Conservation (phyloP, 2,329 filamentous ascomycete species). For the Phyllosticta ampelicida region DNA sequence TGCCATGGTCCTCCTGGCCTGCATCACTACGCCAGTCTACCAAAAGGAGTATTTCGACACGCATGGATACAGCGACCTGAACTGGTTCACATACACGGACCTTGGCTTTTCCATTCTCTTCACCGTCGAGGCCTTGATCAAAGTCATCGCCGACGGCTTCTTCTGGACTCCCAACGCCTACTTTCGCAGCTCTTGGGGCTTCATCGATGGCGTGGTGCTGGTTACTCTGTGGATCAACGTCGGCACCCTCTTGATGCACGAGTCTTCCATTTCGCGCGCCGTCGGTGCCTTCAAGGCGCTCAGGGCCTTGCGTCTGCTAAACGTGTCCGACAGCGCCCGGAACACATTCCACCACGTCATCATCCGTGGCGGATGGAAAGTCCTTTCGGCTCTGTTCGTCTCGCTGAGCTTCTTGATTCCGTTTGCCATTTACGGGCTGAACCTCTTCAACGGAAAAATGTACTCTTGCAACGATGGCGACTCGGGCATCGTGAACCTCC, state of each 20-base stretch:
- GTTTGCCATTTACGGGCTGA: constrained; percentile 92
- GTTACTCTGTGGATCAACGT: constrained; percentile 95
- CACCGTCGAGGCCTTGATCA: constrained; percentile 75
- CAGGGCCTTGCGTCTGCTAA: constrained; percentile 79
- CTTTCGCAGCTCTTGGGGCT: constrained; percentile 90
- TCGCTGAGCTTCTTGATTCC: constrained; percentile 90
- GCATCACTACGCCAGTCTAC: constrained; percentile 86
- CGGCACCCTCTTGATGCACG: constrained; percentile 65
- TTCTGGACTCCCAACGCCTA: constrained; percentile 97
- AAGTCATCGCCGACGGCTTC: constrained; percentile 88
- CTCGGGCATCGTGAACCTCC: constrained; percentile 47
- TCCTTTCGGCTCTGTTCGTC: constrained; percentile 85
- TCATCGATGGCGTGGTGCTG: constrained; percentile 86
- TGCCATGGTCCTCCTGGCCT: constrained; percentile 94
- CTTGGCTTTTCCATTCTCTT: constrained; percentile 82
- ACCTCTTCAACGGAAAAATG: constrained; percentile 79
- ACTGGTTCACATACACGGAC: constrained; percentile 96
- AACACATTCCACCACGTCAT: constrained; percentile 97
- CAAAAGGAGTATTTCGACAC: constrained; percentile 73
- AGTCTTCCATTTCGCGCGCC: constrained; percentile 76
- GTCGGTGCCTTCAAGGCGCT: constrained; percentile 96
- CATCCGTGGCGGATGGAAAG: constrained; percentile 87
- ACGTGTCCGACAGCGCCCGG: constrained; percentile 89
- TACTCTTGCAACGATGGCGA: constrained; percentile 65
- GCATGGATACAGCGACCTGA: constrained; percentile 49